phyloP scores from a whole-genome alignment of 176 grass and related monocot species.

The Hordeum vulgare region DNA sequence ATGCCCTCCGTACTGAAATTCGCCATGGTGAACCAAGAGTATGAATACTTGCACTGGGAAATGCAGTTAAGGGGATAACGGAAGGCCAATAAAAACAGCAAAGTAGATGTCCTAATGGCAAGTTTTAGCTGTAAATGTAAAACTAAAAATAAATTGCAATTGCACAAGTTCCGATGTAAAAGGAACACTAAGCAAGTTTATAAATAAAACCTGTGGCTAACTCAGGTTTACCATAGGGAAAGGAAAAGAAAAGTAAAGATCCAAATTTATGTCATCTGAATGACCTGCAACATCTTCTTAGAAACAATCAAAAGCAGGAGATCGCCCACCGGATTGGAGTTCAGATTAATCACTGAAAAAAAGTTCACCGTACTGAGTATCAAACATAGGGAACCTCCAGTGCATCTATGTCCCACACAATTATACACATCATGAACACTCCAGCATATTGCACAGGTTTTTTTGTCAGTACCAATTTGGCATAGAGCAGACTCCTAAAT shows the following conservation, averaged over 20 bases:
- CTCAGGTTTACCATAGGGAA: neutral
- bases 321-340: no score
- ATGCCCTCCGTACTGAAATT: conserved; percentile 78
- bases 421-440: neutral
- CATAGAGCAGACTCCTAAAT: neutral
- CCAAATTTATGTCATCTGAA: neutral
- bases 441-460: neutral
- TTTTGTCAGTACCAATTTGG: neutral
- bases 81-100: neutral
- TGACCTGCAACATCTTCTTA: neutral
- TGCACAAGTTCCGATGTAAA: neutral
- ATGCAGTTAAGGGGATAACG: neutral
- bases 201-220: neutral
- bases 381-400: neutral
- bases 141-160: neutral
- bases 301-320: no score
- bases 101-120: neutral
- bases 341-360: neutral
- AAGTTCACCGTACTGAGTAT: neutral
- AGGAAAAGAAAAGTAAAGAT: neutral
- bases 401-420: neutral
- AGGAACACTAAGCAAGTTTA: neutral
- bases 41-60: neutral
- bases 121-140: neutral
- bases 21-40: neutral